Evolutionary conservation across 768 basidiomycete species (phyloP).

Genomic region (Trametes coccinea): DNA sequence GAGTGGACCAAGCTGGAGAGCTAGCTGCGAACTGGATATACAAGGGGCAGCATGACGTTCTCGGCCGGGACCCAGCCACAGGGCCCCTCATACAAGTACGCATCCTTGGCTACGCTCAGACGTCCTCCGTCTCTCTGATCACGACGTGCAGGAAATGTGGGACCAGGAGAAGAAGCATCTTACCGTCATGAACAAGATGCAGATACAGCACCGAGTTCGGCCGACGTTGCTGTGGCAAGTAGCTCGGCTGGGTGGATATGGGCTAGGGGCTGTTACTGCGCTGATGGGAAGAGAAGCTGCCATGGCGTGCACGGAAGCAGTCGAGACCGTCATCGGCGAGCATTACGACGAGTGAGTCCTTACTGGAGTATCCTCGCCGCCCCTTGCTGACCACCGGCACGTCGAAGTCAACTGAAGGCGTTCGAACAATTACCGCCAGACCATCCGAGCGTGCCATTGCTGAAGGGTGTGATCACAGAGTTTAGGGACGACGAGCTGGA

Average conservation of each 20-base stretch:
- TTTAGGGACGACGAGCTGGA: constrained; percentile 95
- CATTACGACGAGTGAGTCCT: constrained; percentile 94
- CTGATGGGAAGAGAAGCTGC: constrained; percentile 90
- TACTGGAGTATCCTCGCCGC: not conserved
- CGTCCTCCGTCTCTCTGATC: not conserved
- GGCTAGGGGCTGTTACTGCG: constrained; percentile 82
- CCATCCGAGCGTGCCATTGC: constrained; percentile 77
- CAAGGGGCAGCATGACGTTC: constrained; percentile 76
- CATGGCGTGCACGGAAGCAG: constrained; percentile 98
- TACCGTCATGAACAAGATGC: constrained; percentile 80
- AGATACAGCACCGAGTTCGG: constrained; percentile 77
- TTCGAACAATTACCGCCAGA: constrained; percentile 60
- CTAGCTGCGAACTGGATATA: constrained; percentile 97
- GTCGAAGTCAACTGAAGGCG: constrained; percentile 74
- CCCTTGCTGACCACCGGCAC: constrained; percentile 4
- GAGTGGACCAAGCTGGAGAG: constrained; percentile 96
- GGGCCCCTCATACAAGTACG: constrained; percentile 75
- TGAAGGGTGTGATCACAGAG: constrained; percentile 73
- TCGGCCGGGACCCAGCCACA: constrained; percentile 56
- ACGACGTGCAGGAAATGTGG: constrained; percentile 85
- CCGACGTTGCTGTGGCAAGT: constrained; percentile 83
- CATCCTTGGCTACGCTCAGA: not conserved
- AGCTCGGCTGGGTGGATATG: constrained; percentile 86
- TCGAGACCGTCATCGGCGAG: constrained; percentile 97
- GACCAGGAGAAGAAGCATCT: constrained; percentile 94